phyloP scores from a whole-genome alignment of 345 rosid genomes.

The Odontarrhena argentea region DNA sequence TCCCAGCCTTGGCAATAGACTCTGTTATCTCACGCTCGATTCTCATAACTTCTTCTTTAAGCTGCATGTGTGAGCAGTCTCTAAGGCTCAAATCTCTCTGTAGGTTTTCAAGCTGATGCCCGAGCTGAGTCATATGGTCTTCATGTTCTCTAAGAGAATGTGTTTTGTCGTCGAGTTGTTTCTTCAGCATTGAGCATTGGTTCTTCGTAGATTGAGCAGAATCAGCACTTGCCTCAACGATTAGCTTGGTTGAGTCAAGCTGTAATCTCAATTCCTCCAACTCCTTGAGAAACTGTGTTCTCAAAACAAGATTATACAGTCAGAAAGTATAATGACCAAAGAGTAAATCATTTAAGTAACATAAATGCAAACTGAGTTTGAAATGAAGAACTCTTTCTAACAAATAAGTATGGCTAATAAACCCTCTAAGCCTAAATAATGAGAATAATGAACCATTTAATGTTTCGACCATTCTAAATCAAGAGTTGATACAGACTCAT shows the following conservation, averaged over 20 bases:
- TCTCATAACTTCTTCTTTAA: slow-evolving; percentile 71
- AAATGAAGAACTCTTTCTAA: background rate
- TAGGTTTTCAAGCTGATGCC: slow-evolving; percentile 59
- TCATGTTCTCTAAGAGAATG: slow-evolving; percentile 71
- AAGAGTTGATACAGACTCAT: background rate
- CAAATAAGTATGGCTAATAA: background rate
- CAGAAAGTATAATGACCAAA: background rate
- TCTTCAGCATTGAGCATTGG: slow-evolving; percentile 58
- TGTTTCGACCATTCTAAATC: background rate
- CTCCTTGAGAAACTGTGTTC: slow-evolving; percentile 60
- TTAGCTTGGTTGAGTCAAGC: slow-evolving; percentile 60
- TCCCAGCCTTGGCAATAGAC: slow-evolving; percentile 57
- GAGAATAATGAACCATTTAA: background rate
- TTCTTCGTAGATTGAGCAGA: slow-evolving; percentile 69
- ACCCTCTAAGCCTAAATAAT: background rate
- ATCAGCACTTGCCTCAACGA: slow-evolving; percentile 67
- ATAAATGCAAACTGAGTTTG: background rate
- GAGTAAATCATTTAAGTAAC: background rate
- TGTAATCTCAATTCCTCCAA: slow-evolving; percentile 63
- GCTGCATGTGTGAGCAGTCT: slow-evolving; percentile 72
- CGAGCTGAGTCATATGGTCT: slow-evolving; percentile 62
- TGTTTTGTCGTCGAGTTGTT: slow-evolving; percentile 70
- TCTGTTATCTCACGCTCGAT: slow-evolving; percentile 70
- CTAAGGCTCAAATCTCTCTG: slow-evolving; percentile 72
- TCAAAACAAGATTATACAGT: background rate